phyloP scores from a whole-genome alignment of 2,329 filamentous ascomycete genomes.

The Pezicula radicicola region DNA sequence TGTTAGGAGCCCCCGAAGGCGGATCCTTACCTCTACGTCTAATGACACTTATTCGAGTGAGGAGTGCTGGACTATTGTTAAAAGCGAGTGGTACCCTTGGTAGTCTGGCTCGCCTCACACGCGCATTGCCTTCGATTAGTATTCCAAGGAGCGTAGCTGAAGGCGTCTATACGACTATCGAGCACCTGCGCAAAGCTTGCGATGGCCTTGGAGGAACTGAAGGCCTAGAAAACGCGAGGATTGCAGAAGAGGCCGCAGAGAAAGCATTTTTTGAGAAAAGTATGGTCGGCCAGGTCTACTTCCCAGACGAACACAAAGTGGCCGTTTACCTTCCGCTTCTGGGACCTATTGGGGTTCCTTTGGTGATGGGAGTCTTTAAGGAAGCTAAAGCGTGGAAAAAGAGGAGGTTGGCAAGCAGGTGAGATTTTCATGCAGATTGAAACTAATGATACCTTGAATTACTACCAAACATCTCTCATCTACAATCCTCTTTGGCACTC shows the following conservation, averaged over 20 bases:
- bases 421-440: not conserved
- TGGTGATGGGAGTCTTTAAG: slow-evolving; percentile 80
- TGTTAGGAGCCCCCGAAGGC: slow-evolving; percentile 79
- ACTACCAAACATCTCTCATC: no score
- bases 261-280: slow-evolving; percentile 97
- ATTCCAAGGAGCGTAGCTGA: slow-evolving; percentile 86
- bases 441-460: not conserved
- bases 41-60: slow-evolving; percentile 79
- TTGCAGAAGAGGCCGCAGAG: slow-evolving; percentile 86
- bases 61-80: slow-evolving; percentile 79
- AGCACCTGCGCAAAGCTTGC: slow-evolving; percentile 75
- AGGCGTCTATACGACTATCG: slow-evolving; percentile 76
- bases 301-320: slow-evolving; percentile 97
- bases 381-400: slow-evolving; percentile 59
- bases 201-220: slow-evolving; percentile 61
- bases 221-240: slow-evolving; percentile 75
- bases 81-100: slow-evolving; percentile 91
- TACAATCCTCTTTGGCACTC: no score
- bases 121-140: slow-evolving; percentile 82
- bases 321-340: slow-evolving; percentile 92
- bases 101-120: slow-evolving; percentile 82
- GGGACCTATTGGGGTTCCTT: slow-evolving; percentile 85
- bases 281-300: slow-evolving; percentile 98
- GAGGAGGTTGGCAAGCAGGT: slow-evolving; percentile 13
- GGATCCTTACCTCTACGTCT: slow-evolving; percentile 84